Percentiles rank a stretch among this genome's conserved stretches.
Evolutionary conservation across 2,329 filamentous ascomycete species (phyloP).

Genomic region (Monilinia fructicola): DNA sequence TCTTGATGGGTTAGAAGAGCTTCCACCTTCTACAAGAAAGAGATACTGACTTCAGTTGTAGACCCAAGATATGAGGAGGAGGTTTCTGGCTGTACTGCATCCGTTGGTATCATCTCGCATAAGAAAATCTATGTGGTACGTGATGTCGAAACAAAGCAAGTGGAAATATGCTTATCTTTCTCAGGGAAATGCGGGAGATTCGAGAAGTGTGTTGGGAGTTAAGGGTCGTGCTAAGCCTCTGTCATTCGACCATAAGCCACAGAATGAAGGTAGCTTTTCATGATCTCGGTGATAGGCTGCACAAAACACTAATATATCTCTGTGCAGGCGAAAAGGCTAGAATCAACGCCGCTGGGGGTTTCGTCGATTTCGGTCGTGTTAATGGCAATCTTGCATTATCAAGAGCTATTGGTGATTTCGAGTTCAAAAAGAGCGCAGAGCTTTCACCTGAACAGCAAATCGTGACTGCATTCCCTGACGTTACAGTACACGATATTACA

Average conservation of each 20-base stretch:
- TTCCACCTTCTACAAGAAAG: slow-evolving; percentile 7
- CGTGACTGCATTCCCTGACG: slow-evolving; percentile 93
- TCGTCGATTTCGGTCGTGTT: slow-evolving; percentile 97
- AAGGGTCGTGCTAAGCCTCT: slow-evolving; percentile 96
- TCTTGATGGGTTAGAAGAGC: slow-evolving; percentile 74
- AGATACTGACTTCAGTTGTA: slow-evolving; percentile 46
- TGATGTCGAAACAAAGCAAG: slow-evolving; percentile 40
- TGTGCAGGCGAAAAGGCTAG: slow-evolving; percentile 86
- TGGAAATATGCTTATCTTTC: slow-evolving; percentile 34
- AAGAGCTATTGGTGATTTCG: slow-evolving; percentile 96
- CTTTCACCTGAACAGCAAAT: slow-evolving; percentile 98
- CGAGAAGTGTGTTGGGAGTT: slow-evolving; percentile 88
- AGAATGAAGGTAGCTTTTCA: slow-evolving; percentile 75
- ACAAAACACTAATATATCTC: slow-evolving; percentile 33
- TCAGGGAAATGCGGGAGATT: slow-evolving; percentile 94
- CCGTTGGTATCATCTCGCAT: slow-evolving; percentile 82
- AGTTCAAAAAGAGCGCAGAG: slow-evolving; percentile 99
- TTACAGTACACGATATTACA: slow-evolving; percentile 83
- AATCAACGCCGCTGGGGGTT: slow-evolving; percentile 92
- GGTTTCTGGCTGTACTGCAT: slow-evolving; percentile 95
- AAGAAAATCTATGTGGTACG: slow-evolving; percentile 94
- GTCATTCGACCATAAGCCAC: slow-evolving; percentile 99
- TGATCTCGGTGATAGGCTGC: background rate
- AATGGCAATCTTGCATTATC: slow-evolving; percentile 97
- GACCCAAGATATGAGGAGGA: slow-evolving; percentile 97